phyloP scores from a whole-genome alignment of 805 yeast species.

The Candida maris region DNA sequence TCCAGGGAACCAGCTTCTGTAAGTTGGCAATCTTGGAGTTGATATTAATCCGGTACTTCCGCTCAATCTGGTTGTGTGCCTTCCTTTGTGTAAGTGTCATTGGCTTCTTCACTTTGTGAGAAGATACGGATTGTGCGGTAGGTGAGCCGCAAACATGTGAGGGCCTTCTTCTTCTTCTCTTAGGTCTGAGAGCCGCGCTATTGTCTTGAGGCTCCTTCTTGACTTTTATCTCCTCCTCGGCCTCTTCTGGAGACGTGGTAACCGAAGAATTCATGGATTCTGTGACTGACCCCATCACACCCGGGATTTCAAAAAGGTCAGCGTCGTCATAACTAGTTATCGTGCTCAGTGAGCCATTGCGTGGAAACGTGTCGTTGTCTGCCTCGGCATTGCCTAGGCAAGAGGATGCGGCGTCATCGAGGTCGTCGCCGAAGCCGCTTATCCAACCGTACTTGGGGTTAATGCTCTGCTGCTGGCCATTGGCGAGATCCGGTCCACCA shows the following conservation, averaged over 20 bases:
- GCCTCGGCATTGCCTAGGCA: neutral
- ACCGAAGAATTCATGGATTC: constrained; percentile 2
- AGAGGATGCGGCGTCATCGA: constrained; percentile 5
- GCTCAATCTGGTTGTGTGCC: constrained; percentile 72
- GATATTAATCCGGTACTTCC: constrained; percentile 66
- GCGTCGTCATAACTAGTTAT: constrained; percentile 10
- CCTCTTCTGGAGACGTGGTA: constrained; percentile 13
- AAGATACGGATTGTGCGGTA: neutral
- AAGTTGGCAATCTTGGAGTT: constrained; percentile 67
- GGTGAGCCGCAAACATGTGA: neutral
- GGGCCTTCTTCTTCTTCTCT: constrained; percentile 10
- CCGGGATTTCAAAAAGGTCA: constrained; percentile 12
- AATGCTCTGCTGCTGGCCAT: neutral
- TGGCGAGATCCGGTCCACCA: neutral
- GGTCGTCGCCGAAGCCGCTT: constrained; percentile 16
- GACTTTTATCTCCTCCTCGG: constrained; percentile 1
- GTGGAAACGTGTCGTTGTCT: neutral
- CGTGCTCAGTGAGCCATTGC: constrained; percentile 13
- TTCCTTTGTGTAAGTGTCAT: constrained; percentile 47
- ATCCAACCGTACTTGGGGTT: constrained; percentile 13
- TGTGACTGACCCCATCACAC: constrained; percentile 1
- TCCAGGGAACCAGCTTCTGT: constrained; percentile 66
- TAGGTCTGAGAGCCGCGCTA: constrained; percentile 1
- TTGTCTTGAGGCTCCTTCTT: constrained; percentile 4
- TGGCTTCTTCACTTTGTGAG: constrained; percentile 23